Base-by-base conservation (phyloP, 495 filamentous ascomycete species). In the Glonium stellatum region DNA sequence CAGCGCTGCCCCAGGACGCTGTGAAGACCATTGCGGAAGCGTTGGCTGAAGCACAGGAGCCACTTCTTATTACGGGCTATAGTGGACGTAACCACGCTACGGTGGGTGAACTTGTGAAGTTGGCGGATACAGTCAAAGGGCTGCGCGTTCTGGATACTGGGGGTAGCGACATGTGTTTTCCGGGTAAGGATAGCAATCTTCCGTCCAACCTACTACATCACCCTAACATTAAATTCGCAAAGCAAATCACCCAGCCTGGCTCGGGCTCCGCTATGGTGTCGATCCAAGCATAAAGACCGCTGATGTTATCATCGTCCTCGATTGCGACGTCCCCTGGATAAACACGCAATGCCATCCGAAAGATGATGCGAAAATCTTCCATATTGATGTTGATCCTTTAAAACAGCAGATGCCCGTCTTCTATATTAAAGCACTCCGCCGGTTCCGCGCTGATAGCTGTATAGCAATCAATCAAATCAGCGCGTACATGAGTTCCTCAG, bases 151-250 rank as follows among this genome's bases (percentile, higher is more conserved):
- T 97, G 27, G 92, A 97, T 70, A 91, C 90, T 0, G 89, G 88
- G 23, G 92, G 90, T 36, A 88, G 88, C 68, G 92, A 97, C 70
- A 93, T 97, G 92, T 95, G 89, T 68, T 97, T 97, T 74, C 92
- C 92, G 10, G 63, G 63, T 66, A 59, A 25, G 52, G 21, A 13
- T 19, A 8, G 8, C 23, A 41, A 35, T 44, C 52, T 31, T 31
- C 27, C 3, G 3, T 31, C 27, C 27, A 31, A 31, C 6, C 27
- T 31, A 6, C 36, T 34, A 15, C 18, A 55, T 25, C 13, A n/a
- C 12, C 50, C 8, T n/a, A 5, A 56, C 34, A 42, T 21, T 10
- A 53, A 22, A 23, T 44, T 5, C 47, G 13, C 12, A 13, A 44
- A 63, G 65, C 65, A 31, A 65, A 65, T 35, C 65, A 68, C 46